Conservation (phyloP, 148 eudicot genomes). For the Fallopia convolvulus region DNA sequence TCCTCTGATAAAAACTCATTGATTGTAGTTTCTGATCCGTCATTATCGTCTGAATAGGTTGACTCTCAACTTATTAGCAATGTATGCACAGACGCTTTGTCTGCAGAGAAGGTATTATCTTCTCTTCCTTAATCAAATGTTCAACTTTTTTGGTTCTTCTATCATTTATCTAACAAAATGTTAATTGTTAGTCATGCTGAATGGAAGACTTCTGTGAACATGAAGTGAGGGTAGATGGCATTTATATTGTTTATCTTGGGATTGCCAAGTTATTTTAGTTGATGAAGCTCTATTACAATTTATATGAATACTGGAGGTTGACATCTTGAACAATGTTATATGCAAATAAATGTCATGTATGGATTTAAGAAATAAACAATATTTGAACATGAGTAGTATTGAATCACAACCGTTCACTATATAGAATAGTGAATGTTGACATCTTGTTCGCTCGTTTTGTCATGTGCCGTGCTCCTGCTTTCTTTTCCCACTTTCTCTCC, state of each 20-base stretch:
- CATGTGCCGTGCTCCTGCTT: too few species aligned
- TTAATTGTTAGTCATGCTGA: background rate
- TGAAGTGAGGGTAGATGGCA: background rate
- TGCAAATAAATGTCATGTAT: too few species aligned
- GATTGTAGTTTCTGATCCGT: background rate
- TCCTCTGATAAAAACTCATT: background rate
- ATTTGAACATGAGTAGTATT: too few species aligned
- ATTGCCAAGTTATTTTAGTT: background rate
- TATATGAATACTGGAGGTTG: background rate
- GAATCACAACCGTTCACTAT: too few species aligned
- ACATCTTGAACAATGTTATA: too few species aligned
- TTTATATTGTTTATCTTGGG: background rate
- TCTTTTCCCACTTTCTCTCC: too few species aligned
- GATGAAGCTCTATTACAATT: background rate
- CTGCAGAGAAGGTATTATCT: conserved; percentile 83
- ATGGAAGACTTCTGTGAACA: background rate
- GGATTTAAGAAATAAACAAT: too few species aligned
- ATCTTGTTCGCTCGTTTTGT: too few species aligned
- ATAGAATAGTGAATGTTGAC: too few species aligned
- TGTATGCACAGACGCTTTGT: conserved; percentile 95
- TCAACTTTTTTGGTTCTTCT: background rate
- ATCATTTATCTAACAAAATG: background rate
- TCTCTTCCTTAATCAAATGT: background rate
- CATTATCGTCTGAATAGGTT: conserved; percentile 39
- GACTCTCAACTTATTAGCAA: conserved; percentile 98